Percentiles rank a stretch among this genome's conserved stretches.
Conservation (phyloP, 2,329 filamentous ascomycete species). For the Pyricularia grisea region DNA sequence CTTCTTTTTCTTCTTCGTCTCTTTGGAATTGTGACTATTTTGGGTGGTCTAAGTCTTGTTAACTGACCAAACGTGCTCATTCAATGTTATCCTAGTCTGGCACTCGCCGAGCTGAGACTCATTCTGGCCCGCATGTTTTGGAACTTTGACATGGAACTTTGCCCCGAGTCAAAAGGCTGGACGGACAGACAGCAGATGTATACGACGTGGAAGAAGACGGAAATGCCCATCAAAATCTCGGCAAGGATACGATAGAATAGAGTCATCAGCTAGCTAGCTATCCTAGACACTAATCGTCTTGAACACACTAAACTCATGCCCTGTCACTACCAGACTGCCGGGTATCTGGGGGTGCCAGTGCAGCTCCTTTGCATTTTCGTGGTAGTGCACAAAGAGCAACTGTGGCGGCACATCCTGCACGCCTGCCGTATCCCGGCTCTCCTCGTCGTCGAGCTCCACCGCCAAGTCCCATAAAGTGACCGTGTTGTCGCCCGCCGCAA, state of each 20-base stretch:
- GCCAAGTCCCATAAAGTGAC: slow-evolving; percentile 95
- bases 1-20: too few species aligned
- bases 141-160: slow-evolving; percentile 12
- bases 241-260: not conserved
- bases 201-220: slow-evolving; percentile 11
- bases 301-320: slow-evolving; percentile 79
- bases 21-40: too few species aligned
- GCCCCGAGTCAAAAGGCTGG: slow-evolving; percentile 9
- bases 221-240: not conserved
- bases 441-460: slow-evolving; percentile 93
- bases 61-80: not conserved
- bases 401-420: slow-evolving; percentile 89
- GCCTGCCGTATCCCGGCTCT: slow-evolving; percentile 81
- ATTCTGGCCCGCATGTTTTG: slow-evolving; percentile 9
- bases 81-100: slow-evolving; percentile 8
- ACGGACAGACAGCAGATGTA: slow-evolving; percentile 8
- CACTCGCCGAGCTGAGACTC: slow-evolving; percentile 10
- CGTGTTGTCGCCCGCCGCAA: slow-evolving; percentile 87
- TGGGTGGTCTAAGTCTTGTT: not conserved
- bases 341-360: slow-evolving; percentile 98
- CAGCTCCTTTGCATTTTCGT: slow-evolving; percentile 87
- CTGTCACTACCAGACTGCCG: slow-evolving; percentile 80
- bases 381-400: slow-evolving; percentile 92
- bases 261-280: not conserved
- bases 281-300: slow-evolving; percentile 70